Evolutionary conservation across 2,329 filamentous ascomycete species (phyloP).

Genomic region (Colletotrichum truncatum): DNA sequence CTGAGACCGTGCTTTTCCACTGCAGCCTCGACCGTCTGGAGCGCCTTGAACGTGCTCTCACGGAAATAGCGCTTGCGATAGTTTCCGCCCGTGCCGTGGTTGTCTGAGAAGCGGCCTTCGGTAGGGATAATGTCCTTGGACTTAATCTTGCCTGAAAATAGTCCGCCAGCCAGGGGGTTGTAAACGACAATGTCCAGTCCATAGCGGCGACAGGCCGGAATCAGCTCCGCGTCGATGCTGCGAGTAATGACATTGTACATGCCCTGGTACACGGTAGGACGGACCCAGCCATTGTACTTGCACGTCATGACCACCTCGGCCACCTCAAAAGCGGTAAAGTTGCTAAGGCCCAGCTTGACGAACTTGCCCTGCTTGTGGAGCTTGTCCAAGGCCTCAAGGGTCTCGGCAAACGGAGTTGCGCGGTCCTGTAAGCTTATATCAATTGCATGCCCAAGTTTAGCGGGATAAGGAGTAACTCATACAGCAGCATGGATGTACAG

Average conservation of each 20-base stretch:
- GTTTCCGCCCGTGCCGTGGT: constrained; percentile 53
- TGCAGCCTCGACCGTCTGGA: constrained; percentile 74
- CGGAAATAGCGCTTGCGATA: constrained; percentile 80
- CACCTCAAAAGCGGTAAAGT: constrained; percentile 88
- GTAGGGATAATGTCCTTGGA: constrained; percentile 67
- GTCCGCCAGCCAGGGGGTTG: constrained; percentile 83
- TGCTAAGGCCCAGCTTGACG: constrained; percentile 80
- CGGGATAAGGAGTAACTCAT: constrained; percentile 17
- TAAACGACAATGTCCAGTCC: constrained; percentile 83
- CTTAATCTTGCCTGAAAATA: constrained; percentile 85
- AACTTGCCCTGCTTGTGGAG: constrained; percentile 90
- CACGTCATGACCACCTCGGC: constrained; percentile 85
- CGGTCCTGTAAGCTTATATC: constrained; percentile 51
- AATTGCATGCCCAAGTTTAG: not conserved
- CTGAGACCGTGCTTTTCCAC: constrained; percentile 74
- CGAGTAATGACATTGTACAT: constrained; percentile 89
- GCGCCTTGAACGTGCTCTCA: constrained; percentile 69
- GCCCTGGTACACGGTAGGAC: constrained; percentile 84
- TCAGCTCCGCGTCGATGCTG: constrained; percentile 77
- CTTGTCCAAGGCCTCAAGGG: constrained; percentile 79
- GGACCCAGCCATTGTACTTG: constrained; percentile 82
- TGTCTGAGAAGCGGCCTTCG: constrained; percentile 76
- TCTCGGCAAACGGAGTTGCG: constrained; percentile 79
- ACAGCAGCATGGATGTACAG: constrained; percentile 78
- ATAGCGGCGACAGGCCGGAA: constrained; percentile 78